Conservation (phyloP, 2,329 filamentous ascomycete genomes). For the Talaromyces atroroseus region DNA sequence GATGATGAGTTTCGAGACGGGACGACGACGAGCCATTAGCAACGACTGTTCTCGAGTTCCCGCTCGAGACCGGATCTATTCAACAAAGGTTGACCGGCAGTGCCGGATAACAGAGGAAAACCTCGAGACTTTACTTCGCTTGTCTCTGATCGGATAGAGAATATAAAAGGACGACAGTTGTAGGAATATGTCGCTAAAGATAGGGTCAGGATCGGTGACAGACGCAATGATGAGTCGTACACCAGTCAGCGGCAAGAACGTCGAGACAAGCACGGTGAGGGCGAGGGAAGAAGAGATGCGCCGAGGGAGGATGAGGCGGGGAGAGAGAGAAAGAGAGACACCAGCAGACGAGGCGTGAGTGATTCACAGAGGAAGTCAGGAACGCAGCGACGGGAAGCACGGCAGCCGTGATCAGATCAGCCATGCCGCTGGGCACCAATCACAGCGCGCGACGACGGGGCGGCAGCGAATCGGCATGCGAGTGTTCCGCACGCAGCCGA, state of each 20-base stretch:
- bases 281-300: neutral
- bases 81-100: too few relatives aligned
- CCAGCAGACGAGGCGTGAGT: neutral
- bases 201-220: neutral
- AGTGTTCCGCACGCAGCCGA: slow-evolving; percentile 9
- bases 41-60: neutral
- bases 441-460: neutral
- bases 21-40: slow-evolving; percentile 32
- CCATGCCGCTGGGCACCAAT: neutral
- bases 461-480: slow-evolving; percentile 5
- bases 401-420: neutral
- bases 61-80: neutral
- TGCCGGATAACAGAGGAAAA: too few relatives aligned
- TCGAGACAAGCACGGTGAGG: neutral
- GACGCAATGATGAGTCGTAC: neutral
- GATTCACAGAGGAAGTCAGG: neutral
- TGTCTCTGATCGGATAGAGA: neutral
- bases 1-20: slow-evolving; percentile 34
- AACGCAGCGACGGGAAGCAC: neutral
- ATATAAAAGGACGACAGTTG: neutral
- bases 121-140: too few relatives aligned
- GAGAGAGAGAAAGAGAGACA: neutral
- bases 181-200: neutral
- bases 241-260: neutral
- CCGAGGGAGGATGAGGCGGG: neutral